Conservation (phyloP, 2,329 filamentous ascomycete species). For the Cyanodermella asteris region DNA sequence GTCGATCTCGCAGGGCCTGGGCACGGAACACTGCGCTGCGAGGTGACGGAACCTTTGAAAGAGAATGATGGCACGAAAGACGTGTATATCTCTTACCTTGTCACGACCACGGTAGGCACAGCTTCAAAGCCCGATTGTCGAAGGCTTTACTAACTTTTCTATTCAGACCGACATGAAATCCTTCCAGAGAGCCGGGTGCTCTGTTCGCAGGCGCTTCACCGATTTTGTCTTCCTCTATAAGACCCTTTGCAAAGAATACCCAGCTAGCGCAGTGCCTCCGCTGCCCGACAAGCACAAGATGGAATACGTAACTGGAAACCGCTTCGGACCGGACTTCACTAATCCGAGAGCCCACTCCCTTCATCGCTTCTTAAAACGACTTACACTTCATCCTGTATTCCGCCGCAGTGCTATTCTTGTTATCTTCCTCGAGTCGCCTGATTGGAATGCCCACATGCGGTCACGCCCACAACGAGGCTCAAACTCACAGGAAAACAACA, state of each 20-base stretch:
- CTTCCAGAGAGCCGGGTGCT: constrained; percentile 62
- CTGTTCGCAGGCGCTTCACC: constrained; percentile 77
- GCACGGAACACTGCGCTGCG: constrained; percentile 61
- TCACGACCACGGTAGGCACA: constrained; percentile 57
- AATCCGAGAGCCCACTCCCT: constrained; percentile 70
- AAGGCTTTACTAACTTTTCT: constrained; percentile 7
- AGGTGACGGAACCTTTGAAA: constrained; percentile 65
- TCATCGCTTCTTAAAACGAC: constrained; percentile 69
- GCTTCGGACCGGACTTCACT: constrained; percentile 86
- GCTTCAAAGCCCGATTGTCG: background rate
- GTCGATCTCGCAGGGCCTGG: constrained; percentile 43
- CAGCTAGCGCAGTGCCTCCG: constrained; percentile 78
- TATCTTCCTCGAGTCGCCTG: constrained; percentile 72
- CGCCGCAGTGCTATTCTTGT: constrained; percentile 65
- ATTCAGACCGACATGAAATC: constrained; percentile 74
- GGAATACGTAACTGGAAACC: constrained; percentile 91
- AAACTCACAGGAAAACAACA: constrained; percentile 25
- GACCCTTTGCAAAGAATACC: constrained; percentile 66
- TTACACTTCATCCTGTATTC: constrained; percentile 73
- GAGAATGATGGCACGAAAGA: constrained; percentile 95
- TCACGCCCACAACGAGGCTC: constrained; percentile 44
- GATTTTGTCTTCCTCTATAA: constrained; percentile 97
- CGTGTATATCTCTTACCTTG: constrained; percentile 84
- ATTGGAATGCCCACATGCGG: constrained; percentile 95
- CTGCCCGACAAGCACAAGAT: constrained; percentile 97